Base-by-base conservation (phyloP, 257 asterid species). In the Knoxia roxburghii region DNA sequence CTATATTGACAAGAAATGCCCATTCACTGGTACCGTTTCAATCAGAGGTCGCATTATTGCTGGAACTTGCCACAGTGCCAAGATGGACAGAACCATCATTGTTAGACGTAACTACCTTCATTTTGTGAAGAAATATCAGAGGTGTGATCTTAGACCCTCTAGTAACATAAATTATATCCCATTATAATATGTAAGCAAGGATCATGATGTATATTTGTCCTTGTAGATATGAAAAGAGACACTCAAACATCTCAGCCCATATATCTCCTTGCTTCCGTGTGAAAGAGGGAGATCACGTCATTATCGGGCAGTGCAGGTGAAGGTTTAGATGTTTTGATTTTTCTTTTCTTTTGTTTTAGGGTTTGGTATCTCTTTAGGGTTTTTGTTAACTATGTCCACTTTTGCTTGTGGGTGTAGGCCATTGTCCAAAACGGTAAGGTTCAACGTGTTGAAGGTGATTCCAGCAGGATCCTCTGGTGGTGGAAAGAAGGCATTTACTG, bases 41-140 rank as follows among this genome's bases (percentile, higher is more conserved):
- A 84, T 89, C 76, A 78, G 97, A 71, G 97, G 95, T 1, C 95
- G 94, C 33, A 89, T 89, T 48, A 77, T 90, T 76, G 82, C 94
- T 35, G 97, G 97, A 13, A 90, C 90, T 32, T 89, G 96, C 76
- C 95, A 89, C 76, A 89, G 96, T 79, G 96, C 96, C 27, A 89
- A 89, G 84, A 89, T 89, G 96, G 56, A 82, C 50, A 77, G 92
- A 32, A 89, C 96, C 12, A 87, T 89, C 65, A 79, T 87, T 53
- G 95, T 89, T 43, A 76, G 96, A 21, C 77, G 92, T 1, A 85
- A 85, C 77, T 89, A 89, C 76, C 79, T 89, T 56, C 96, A 87
- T 52, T 89, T 84, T 80, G 90, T 89, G 43, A 85, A 83, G 82
- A 89, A 89, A 55, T 89, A 89, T 73, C 96, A 79, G 72, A 82